Conservation (phyloP, 805 yeast species). For the Metschnikowia hibisci region DNA sequence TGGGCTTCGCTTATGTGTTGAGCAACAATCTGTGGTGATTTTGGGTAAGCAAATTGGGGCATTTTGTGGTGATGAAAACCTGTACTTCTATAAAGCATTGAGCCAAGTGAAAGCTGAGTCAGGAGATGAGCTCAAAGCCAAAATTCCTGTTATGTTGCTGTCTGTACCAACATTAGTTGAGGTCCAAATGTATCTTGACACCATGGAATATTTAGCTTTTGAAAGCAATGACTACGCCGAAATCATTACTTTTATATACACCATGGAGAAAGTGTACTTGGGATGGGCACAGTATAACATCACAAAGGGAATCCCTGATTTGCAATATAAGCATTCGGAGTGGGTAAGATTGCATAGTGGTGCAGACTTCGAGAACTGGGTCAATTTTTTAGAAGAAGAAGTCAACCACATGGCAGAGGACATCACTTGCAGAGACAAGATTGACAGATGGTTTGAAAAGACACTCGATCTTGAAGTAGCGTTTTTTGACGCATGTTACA, state of each 20-base stretch:
- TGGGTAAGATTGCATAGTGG: slow-evolving; percentile 56
- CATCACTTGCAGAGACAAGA: slow-evolving; percentile 16
- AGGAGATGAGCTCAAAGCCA: slow-evolving; percentile 20
- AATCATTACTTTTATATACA: slow-evolving; percentile 41
- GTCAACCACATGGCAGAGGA: slow-evolving; percentile 36
- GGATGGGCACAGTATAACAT: slow-evolving; percentile 46
- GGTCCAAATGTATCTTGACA: slow-evolving; percentile 37
- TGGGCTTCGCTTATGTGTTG: slow-evolving; percentile 42
- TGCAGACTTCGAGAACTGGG: slow-evolving; percentile 44
- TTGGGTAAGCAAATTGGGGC: slow-evolving; percentile 51
- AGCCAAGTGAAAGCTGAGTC: slow-evolving; percentile 20
- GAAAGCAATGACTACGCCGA: slow-evolving; percentile 34
- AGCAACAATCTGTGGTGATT: slow-evolving; percentile 31
- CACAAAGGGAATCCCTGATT: slow-evolving; percentile 13
- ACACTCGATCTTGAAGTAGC: slow-evolving; percentile 39
- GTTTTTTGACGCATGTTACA: slow-evolving; percentile 48
- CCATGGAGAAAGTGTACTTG: slow-evolving; percentile 49
- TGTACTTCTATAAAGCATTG: slow-evolving; percentile 35
- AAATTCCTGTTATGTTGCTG: slow-evolving; percentile 19
- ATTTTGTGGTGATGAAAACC: slow-evolving; percentile 45
- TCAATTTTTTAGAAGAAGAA: slow-evolving; percentile 41
- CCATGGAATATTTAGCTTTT: slow-evolving; percentile 27
- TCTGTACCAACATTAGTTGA: slow-evolving; percentile 24
- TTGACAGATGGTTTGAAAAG: slow-evolving; percentile 27
- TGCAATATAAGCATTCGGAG: slow-evolving; percentile 45